A percentile compares a stretch with the other conserved stretches of the same genome.
These are phyloP conservation scores for Sequoiadendron giganteum DNA, from an alignment of 75 land plant species.

Conservation along the genomic window DNA sequence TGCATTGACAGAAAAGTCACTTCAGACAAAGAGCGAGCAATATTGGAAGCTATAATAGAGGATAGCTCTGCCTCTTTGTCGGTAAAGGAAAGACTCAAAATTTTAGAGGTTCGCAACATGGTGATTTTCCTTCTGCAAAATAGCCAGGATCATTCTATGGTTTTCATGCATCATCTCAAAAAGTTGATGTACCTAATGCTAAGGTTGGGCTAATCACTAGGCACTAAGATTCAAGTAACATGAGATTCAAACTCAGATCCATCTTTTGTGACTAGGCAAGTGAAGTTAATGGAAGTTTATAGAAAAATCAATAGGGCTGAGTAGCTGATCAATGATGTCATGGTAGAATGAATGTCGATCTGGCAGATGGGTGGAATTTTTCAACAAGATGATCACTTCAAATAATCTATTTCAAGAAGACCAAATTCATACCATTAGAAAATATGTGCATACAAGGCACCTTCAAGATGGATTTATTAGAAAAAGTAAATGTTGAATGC, in stretches of 20 bases:
- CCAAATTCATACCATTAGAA: no score
- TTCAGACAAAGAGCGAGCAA: no score
- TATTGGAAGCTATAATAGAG: no score
- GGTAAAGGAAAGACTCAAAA: no score
- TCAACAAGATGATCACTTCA: no score
- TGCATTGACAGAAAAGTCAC: no score
- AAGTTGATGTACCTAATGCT: conserved; percentile 84
- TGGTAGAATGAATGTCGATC: conserved; percentile 36
- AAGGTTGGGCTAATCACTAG: conserved; percentile 98
- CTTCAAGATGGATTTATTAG: no score
- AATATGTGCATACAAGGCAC: no score
- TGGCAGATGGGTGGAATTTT: no score
- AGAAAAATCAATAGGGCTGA: conserved; percentile 80
- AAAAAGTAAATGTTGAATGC: no score
- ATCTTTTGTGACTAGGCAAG: conserved; percentile 57
- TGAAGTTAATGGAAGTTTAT: conserved; percentile 81
- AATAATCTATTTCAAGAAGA: no score
- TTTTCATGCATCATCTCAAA: conserved; percentile 35
- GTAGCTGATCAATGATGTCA: conserved; percentile 84
- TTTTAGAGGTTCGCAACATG: background rate
- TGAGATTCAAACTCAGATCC: conserved; percentile 90
- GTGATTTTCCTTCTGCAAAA: background rate
- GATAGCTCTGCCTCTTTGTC: no score
- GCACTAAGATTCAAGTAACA: conserved; percentile 89
- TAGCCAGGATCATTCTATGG: background rate